phyloP scores from a whole-genome alignment of 2,329 filamentous ascomycete genomes.

The Zymoseptoria brevis region DNA sequence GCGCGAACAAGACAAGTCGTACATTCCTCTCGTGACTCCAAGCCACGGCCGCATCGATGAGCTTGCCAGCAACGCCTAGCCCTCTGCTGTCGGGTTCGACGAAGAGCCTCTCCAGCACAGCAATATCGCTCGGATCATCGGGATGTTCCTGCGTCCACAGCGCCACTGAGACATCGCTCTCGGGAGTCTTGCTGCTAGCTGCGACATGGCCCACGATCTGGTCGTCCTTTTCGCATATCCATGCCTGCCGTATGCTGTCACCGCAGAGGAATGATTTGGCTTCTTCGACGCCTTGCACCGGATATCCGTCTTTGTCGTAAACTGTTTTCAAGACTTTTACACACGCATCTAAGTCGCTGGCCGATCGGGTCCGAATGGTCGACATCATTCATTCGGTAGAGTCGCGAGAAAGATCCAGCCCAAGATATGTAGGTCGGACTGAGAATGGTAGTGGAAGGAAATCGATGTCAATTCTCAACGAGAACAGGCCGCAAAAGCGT shows the following conservation, averaged over 20 bases:
- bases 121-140: slow-evolving; percentile 4
- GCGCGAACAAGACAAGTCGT: slow-evolving; percentile 18
- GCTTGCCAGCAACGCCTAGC: slow-evolving; percentile 12
- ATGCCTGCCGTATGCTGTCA: slow-evolving; percentile 11
- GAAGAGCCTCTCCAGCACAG: slow-evolving; percentile 22
- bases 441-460: too few relatives aligned
- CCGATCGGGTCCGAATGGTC: slow-evolving; percentile 12
- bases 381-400: not conserved
- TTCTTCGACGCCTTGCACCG: slow-evolving; percentile 20
- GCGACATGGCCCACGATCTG: slow-evolving; percentile 18
- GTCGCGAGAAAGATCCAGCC: too few relatives aligned
- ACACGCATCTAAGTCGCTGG: slow-evolving; percentile 17
- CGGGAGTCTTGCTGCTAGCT: slow-evolving; percentile 3
- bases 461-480: too few relatives aligned
- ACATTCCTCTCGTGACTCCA: slow-evolving; percentile 6
- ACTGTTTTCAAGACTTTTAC: slow-evolving; percentile 17
- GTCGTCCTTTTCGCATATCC: slow-evolving; percentile 16
- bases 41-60: slow-evolving; percentile 12
- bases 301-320: slow-evolving; percentile 19
- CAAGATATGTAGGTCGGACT: too few relatives aligned
- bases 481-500: too few relatives aligned
- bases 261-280: slow-evolving; percentile 10
- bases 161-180: slow-evolving; percentile 15
- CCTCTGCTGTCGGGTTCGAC: slow-evolving; percentile 17
- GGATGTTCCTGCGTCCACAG: slow-evolving; percentile 10